These are phyloP conservation scores for Periconia sp. DNA, from an alignment of 2,329 filamentous ascomycete genomes.

Conservation along the genomic window DNA sequence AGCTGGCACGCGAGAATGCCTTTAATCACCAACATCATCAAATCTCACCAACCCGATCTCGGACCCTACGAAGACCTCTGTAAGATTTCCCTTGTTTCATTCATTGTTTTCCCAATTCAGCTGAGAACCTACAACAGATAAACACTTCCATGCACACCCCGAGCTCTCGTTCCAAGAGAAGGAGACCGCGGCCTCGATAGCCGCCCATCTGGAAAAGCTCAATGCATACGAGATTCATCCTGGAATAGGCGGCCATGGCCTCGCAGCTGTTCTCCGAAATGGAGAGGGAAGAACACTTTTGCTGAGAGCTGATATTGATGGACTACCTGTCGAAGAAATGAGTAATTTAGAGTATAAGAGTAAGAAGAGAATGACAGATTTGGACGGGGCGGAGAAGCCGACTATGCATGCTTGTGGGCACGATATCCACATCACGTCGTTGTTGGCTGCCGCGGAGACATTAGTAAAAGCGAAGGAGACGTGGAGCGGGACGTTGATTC, in stretches of 20 bases:
- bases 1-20: too few species aligned
- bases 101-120: background rate
- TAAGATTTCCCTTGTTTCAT: constrained; percentile 11
- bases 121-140: constrained; percentile 26
- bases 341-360: constrained; percentile 62
- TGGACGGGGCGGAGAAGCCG: constrained; percentile 57
- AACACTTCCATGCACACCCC: constrained; percentile 42
- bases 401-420: constrained; percentile 74
- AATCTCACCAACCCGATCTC: constrained; percentile 30
- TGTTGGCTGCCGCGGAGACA: constrained; percentile 62
- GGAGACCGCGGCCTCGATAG: constrained; percentile 39
- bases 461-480: constrained; percentile 51
- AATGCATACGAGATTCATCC: constrained; percentile 53
- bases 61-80: constrained; percentile 41
- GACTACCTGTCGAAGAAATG: constrained; percentile 62
- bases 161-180: constrained; percentile 46
- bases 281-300: constrained; percentile 62
- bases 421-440: constrained; percentile 65
- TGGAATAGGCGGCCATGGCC: constrained; percentile 64
- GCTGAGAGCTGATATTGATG: constrained; percentile 68
- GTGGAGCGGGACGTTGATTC: constrained; percentile 69
- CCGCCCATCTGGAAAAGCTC: constrained; percentile 31
- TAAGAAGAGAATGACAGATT: constrained; percentile 48
- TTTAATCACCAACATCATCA: constrained; percentile 34
- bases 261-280: constrained; percentile 63